Percentiles rank a stretch among this genome's conserved stretches.
Evolutionary conservation across 208 protist species (phyloP).

Genomic region (Leishmania turanica): DNA sequence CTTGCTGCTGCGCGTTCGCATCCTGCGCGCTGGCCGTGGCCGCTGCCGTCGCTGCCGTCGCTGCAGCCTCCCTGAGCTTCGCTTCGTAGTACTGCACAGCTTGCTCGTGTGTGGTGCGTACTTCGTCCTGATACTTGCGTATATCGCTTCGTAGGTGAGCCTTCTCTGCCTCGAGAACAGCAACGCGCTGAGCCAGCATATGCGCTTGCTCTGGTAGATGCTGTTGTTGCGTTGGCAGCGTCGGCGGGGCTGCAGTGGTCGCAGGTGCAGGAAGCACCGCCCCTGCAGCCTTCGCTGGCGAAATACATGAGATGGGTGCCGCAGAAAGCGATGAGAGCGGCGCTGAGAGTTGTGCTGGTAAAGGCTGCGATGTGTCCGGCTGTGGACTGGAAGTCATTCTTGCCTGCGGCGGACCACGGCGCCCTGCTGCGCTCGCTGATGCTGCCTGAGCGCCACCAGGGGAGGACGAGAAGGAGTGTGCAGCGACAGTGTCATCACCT

Average conservation of each 20-base stretch:
- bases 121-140: constrained; percentile 43
- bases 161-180: constrained; percentile 33
- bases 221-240: background rate
- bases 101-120: constrained; percentile 34
- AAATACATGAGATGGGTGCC: background rate
- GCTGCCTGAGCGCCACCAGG: background rate
- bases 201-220: background rate
- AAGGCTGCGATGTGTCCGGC: background rate
- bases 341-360: background rate
- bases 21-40: background rate
- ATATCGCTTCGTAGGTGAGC: constrained; percentile 31
- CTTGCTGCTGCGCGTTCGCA: constrained; percentile 1
- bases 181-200: constrained; percentile 12
- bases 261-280: background rate
- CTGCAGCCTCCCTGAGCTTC: constrained; percentile 15
- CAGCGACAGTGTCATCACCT: background rate
- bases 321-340: background rate
- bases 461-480: background rate
- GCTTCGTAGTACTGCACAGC: constrained; percentile 55
- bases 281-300: background rate
- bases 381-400: constrained; percentile 1
- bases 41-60: background rate
- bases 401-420: constrained; percentile 11
- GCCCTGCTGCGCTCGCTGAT: background rate
- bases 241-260: too few species aligned